phyloP scores from a whole-genome alignment of 2,329 filamentous ascomycete genomes.

The Colletotrichum orchidophilum region DNA sequence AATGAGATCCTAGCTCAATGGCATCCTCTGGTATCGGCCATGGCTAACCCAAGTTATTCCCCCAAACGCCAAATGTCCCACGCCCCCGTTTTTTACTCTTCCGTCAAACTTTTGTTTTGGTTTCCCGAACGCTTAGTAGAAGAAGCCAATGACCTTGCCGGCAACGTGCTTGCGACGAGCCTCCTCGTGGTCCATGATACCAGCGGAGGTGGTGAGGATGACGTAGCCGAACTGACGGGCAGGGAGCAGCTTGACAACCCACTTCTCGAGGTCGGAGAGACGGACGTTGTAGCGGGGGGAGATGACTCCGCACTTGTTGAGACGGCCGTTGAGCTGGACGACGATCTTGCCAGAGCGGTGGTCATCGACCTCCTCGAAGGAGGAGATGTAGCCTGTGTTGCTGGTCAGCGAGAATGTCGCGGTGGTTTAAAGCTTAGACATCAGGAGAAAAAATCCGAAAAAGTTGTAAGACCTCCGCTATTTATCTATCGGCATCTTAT shows the following conservation, averaged over 20 bases:
- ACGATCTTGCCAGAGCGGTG: slow-evolving; percentile 99
- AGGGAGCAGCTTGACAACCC: slow-evolving; percentile 98
- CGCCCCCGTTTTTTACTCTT: slow-evolving; percentile 38
- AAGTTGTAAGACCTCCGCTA: slow-evolving; percentile 97
- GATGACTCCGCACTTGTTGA: slow-evolving; percentile 99
- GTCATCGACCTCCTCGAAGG: slow-evolving; percentile 99
- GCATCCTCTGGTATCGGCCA: slow-evolving; percentile 47
- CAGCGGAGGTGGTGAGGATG: slow-evolving; percentile 79
- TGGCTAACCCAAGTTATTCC: slow-evolving; percentile 43
- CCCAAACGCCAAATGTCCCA: slow-evolving; percentile 49
- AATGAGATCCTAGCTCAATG: slow-evolving; percentile 44
- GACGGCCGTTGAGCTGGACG: slow-evolving; percentile 97
- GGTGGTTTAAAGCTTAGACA: slow-evolving; percentile 92
- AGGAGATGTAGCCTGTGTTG: slow-evolving; percentile 86
- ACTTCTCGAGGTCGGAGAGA: slow-evolving; percentile 98
- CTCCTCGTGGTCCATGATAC: slow-evolving; percentile 99
- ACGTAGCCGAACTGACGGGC: slow-evolving; percentile 99
- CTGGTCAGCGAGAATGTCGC: slow-evolving; percentile 78
- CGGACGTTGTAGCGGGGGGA: slow-evolving; percentile 99
- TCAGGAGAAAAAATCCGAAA: slow-evolving; percentile 75
- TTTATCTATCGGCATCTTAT: slow-evolving; percentile 99
- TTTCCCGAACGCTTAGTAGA: slow-evolving; percentile 76
- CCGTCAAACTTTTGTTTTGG: slow-evolving; percentile 33
- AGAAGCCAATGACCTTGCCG: slow-evolving; percentile 99
- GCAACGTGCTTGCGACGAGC: slow-evolving; percentile 87